phyloP scores from a whole-genome alignment of 2,329 filamentous ascomycete genomes.

The Penicillium sp. region DNA sequence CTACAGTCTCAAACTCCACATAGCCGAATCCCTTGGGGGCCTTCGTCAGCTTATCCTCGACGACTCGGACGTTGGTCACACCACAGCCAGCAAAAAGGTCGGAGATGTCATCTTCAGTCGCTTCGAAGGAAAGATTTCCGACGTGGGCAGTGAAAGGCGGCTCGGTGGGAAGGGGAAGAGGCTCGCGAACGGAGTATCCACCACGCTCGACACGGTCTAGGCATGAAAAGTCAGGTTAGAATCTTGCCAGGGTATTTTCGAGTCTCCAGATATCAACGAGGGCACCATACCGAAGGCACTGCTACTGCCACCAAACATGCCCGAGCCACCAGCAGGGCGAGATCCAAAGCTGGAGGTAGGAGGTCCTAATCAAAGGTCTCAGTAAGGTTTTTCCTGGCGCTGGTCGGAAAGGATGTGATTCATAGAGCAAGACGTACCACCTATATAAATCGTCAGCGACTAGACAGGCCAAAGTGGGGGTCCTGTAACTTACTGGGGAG shows the following conservation, averaged over 20 bases:
- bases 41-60: conserved; percentile 91
- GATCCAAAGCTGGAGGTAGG: conserved; percentile 54
- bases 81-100: conserved; percentile 86
- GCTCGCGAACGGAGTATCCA: conserved; percentile 59
- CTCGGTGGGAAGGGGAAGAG: conserved; percentile 83
- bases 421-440: conserved; percentile 31
- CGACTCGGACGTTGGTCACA: conserved; percentile 89
- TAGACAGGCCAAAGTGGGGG: conserved; percentile 10
- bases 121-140: conserved; percentile 95
- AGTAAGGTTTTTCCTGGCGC: conserved; percentile 12
- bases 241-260: not conserved
- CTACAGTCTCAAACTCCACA: conserved; percentile 85
- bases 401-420: conserved; percentile 4
- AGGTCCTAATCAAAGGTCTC: conserved; percentile 37
- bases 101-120: conserved; percentile 78
- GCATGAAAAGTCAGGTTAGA: conserved; percentile 18
- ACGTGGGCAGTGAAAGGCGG: conserved; percentile 95
- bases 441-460: conserved; percentile 29
- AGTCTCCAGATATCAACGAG: not conserved
- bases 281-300: conserved; percentile 34
- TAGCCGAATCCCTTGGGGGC: conserved; percentile 98
- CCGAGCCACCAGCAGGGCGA: conserved; percentile 51
- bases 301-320: conserved; percentile 37
- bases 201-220: conserved; percentile 42
- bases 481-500: conserved; percentile 67